Conservation (phyloP, 805 yeast species). For the Yarrowia osloensis region DNA sequence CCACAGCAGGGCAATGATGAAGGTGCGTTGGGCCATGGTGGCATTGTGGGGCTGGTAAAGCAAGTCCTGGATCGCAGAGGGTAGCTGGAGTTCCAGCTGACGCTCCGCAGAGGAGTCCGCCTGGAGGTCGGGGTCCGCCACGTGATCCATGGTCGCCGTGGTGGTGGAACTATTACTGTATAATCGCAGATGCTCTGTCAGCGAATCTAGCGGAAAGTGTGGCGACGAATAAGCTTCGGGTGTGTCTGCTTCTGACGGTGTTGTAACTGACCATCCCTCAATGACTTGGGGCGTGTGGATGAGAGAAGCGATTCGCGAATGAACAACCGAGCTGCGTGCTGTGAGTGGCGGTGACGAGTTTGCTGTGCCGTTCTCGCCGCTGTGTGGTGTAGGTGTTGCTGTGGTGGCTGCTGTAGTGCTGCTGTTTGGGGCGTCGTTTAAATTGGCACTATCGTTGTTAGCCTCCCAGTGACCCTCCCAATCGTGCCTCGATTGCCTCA, state of each 20-base stretch:
- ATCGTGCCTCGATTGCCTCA: background rate
- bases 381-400: background rate
- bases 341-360: background rate
- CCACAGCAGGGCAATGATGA: slow-evolving; percentile 24
- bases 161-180: slow-evolving; percentile 2
- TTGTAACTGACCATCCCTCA: slow-evolving; percentile 22
- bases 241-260: slow-evolving; percentile 1
- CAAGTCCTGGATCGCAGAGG: slow-evolving; percentile 1
- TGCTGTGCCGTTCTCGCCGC: background rate
- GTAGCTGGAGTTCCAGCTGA: slow-evolving; percentile 6
- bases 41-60: background rate
- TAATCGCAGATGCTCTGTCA: slow-evolving; percentile 27
- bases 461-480: background rate
- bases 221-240: slow-evolving; percentile 30
- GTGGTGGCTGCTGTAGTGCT: background rate
- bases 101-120: background rate
- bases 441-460: background rate
- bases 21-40: slow-evolving; percentile 11
- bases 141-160: slow-evolving; percentile 24
- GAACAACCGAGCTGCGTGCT: background rate
- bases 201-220: slow-evolving; percentile 28
- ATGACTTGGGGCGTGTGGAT: slow-evolving; percentile 17
- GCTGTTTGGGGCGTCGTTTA: background rate
- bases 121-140: background rate
- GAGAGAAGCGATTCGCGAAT: slow-evolving; percentile 11